Conservation (phyloP, 441 rosid species). For the Biscutella laevigata region DNA sequence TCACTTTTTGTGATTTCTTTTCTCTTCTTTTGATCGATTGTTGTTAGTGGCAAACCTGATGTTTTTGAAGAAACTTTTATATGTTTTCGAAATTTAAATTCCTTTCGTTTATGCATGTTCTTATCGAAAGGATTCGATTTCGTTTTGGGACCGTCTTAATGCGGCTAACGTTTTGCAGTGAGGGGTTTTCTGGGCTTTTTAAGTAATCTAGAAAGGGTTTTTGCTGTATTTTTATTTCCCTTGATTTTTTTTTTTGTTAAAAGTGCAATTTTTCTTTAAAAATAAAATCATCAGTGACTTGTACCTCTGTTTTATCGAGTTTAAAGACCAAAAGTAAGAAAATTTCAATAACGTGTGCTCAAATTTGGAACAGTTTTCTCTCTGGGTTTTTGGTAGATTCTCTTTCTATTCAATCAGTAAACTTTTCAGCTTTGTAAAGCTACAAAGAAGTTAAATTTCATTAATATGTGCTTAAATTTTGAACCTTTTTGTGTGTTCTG, state of each 20-base stretch:
- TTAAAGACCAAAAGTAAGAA: too few species aligned
- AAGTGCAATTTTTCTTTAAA: not conserved
- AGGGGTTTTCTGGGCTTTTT: not conserved
- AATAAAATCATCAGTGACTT: too few species aligned
- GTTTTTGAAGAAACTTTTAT: not conserved
- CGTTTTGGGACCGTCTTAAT: not conserved
- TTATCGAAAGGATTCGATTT: not conserved
- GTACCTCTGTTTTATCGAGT: too few species aligned
- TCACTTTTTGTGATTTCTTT: slow-evolving; percentile 1
- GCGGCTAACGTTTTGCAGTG: not conserved
- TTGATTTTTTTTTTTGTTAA: not conserved
- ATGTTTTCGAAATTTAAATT: not conserved
- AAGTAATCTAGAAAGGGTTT: not conserved
- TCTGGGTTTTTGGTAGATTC: too few species aligned
- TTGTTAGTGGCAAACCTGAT: not conserved
- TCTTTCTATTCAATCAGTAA: too few species aligned
- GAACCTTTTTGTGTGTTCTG: not conserved
- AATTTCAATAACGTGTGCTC: not conserved
- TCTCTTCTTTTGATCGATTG: not conserved
- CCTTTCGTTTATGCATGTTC: slow-evolving; percentile 18
- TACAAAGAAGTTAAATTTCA: too few species aligned
- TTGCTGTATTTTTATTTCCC: too few species aligned
- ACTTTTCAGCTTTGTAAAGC: too few species aligned
- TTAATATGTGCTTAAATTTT: too few species aligned
- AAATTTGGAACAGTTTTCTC: too few species aligned